Evolutionary conservation across 2,329 filamentous ascomycete species (phyloP).

Genomic region (Akanthomyces uredinophilus): DNA sequence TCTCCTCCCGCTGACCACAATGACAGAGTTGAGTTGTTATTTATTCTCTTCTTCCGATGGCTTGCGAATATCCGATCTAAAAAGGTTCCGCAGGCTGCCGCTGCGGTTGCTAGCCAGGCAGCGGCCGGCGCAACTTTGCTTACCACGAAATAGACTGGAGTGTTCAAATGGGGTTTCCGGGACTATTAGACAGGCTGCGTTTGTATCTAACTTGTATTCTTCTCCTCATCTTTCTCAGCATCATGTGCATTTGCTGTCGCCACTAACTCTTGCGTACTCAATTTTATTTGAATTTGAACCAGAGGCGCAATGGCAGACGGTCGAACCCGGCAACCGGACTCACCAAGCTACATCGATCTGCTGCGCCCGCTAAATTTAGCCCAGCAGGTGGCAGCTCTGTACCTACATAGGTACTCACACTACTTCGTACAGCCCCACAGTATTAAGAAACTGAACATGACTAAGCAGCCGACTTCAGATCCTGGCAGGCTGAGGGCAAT

Average conservation of each 20-base stretch:
- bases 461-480: neutral
- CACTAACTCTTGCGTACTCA: no score
- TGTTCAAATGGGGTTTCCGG: neutral
- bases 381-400: no score
- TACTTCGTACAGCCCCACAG: no score
- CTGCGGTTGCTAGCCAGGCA: slow-evolving; percentile 46
- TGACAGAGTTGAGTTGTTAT: slow-evolving; percentile 75
- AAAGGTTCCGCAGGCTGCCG: slow-evolving; percentile 63
- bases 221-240: neutral
- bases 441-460: no score
- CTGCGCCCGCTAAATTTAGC: no score
- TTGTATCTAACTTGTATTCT: neutral
- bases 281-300: neutral
- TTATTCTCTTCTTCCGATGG: slow-evolving; percentile 81
- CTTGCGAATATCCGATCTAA: slow-evolving; percentile 64
- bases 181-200: neutral
- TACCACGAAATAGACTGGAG: slow-evolving; percentile 7
- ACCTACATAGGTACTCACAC: no score
- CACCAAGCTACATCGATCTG: no score
- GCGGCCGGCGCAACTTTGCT: slow-evolving; percentile 2
- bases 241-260: neutral
- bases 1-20: slow-evolving; percentile 19
- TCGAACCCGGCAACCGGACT: no score
- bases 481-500: neutral
- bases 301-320: neutral